These are phyloP conservation scores for Asclepias syriaca DNA, from an alignment of 257 asterid genomes.

Conservation along the genomic window DNA sequence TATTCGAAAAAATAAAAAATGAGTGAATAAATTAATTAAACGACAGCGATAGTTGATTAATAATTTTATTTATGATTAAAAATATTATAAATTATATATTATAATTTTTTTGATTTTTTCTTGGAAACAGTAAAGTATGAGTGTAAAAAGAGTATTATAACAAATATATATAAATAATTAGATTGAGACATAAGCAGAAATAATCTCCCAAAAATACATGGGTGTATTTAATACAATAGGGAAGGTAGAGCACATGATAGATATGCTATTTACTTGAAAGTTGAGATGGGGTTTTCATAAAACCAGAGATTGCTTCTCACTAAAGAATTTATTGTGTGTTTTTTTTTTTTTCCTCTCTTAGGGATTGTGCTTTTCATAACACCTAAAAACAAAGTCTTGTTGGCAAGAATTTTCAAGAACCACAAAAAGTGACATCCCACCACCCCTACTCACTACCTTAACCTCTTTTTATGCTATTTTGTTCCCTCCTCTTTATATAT, in stretches of 20 bases:
- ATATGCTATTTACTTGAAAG: neutral
- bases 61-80: too few relatives aligned
- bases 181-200: too few relatives aligned
- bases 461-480: slow-evolving; percentile 3
- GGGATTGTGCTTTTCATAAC: slow-evolving; percentile 1
- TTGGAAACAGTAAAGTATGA: too few relatives aligned
- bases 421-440: slow-evolving; percentile 19
- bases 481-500: neutral
- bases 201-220: too few relatives aligned
- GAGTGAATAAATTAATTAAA: neutral
- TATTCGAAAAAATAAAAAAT: too few relatives aligned
- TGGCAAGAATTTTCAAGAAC: neutral
- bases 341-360: neutral
- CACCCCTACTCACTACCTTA: neutral
- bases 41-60: neutral
- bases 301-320: slow-evolving; percentile 13
- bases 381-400: neutral
- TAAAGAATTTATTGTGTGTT: slow-evolving; percentile 5
- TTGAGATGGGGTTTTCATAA: neutral
- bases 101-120: too few relatives aligned
- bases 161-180: too few relatives aligned
- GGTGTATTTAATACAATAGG: neutral
- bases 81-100: too few relatives aligned
- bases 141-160: too few relatives aligned
- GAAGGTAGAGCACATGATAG: neutral